Evolutionary conservation across 2,329 filamentous ascomycete species (phyloP), one percentile per base, ranked within the genome.

Genomic region (Fusarium phyllophilum): DNA sequence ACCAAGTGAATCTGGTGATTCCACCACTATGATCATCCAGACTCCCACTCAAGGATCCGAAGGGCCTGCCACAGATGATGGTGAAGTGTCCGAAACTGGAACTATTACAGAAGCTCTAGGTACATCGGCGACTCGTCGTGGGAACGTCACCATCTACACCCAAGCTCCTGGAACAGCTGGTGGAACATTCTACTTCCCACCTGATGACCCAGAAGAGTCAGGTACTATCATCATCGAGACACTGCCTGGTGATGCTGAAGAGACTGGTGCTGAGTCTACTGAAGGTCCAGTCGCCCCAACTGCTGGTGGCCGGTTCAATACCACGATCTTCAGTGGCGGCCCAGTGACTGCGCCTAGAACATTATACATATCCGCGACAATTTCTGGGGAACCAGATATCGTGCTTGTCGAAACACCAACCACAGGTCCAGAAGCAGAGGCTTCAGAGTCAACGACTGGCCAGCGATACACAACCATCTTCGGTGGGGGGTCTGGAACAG

Each of bases 361-460:
- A 6, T 18, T 66, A 3, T 71, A 62, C 18, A 44, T 67, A 5
- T 55, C 66, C 1, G 59, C 70, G 6, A 73, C 70, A 14, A 18
- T 29, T 0, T 62, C 70, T 12, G 60, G 67, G 0, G 66, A 73
- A 4, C 33, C 62, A 0, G 70, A 70, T 4, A 73, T 39, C 1
- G 58, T 73, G 1, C 34, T 73, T 14, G n/a, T 73, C 1, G 66
- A 73, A 15, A 73, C 71, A 0, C 71, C 71, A 18, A 56, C 44
- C 2, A 42, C 56, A 0, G 48, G 29, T 0, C 18, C 5, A 5
- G 56, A 55, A 1, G 8, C 17, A 13, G 33, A 56, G 13, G 20
- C 24, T 3, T 49, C 59, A 17, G 34, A 26, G 8, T 11, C 29
- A 2, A 26, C 12, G 14, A n/a, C 34, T 9, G 51, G 12, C 1